These are phyloP conservation scores for Caulochytrium protostelioides DNA, from an alignment of 371 early-diverging fungal species.

Conservation along the genomic window DNA sequence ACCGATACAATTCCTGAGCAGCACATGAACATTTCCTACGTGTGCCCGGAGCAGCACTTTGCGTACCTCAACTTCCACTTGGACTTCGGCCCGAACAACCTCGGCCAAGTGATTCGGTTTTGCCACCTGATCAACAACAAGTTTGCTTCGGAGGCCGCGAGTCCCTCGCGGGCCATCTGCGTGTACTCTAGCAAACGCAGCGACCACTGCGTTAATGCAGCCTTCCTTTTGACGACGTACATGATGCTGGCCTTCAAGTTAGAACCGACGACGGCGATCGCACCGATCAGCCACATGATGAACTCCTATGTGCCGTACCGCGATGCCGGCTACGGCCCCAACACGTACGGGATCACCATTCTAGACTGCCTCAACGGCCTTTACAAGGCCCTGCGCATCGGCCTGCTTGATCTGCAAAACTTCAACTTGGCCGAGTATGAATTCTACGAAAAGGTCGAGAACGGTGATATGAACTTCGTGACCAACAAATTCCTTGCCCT, in stretches of 20 bases:
- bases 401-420: slow-evolving; percentile 26
- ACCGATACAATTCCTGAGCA: too few species aligned
- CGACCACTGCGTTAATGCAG: slow-evolving; percentile 29
- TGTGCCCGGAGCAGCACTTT: slow-evolving; percentile 4
- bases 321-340: slow-evolving; percentile 40
- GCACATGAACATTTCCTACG: too few species aligned
- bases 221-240: slow-evolving; percentile 6
- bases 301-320: slow-evolving; percentile 31
- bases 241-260: slow-evolving; percentile 22
- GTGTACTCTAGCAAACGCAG: slow-evolving; percentile 22
- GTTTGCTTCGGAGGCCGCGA: slow-evolving; percentile 2
- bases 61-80: slow-evolving; percentile 21
- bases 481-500: slow-evolving; percentile 35
- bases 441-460: slow-evolving; percentile 34
- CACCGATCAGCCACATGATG: slow-evolving; percentile 15
- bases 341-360: slow-evolving; percentile 34
- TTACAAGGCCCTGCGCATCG: slow-evolving; percentile 21
- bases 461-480: slow-evolving; percentile 46
- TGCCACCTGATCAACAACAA: slow-evolving; percentile 26
- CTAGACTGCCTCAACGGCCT: slow-evolving; percentile 37
- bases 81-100: slow-evolving; percentile 40
- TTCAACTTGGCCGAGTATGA: slow-evolving; percentile 38
- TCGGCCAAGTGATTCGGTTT: slow-evolving; percentile 33
- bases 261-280: slow-evolving; percentile 32
- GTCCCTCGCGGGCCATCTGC: slow-evolving; percentile 8